phyloP scores from a whole-genome alignment of 78 protist species.

The Dictyostelium firmibasis region DNA sequence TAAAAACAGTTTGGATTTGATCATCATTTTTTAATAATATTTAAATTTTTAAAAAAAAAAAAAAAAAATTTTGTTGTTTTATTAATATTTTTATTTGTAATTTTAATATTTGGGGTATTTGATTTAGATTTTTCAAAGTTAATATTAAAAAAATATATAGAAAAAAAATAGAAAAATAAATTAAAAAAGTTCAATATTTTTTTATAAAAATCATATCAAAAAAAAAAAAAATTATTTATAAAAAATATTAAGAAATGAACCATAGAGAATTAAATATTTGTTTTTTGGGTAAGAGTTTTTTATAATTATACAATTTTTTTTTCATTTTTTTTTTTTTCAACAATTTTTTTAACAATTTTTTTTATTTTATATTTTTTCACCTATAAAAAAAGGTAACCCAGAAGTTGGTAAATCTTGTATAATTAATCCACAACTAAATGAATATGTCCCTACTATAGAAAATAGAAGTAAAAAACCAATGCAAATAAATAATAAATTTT shows the following conservation, averaged over 20 bases:
- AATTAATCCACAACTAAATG: background rate
- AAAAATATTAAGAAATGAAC: background rate
- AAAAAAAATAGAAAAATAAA: background rate
- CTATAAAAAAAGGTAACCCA: too few species aligned
- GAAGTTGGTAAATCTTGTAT: background rate
- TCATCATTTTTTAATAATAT: background rate
- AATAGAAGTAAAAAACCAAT: background rate
- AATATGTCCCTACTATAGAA: background rate
- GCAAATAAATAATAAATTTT: background rate
- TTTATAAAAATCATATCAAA: too few species aligned
- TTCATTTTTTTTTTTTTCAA: too few species aligned
- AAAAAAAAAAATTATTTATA: background rate
- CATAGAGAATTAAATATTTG: background rate
- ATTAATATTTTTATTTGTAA: background rate
- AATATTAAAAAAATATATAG: background rate
- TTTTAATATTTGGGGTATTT: background rate
- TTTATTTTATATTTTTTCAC: too few species aligned
- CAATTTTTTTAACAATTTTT: too few species aligned
- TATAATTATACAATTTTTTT: too few species aligned
- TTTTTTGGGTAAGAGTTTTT: background rate
- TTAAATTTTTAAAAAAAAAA: too few species aligned
- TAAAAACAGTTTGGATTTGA: background rate
- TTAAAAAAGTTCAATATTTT: too few species aligned
- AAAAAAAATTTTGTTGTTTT: too few species aligned
- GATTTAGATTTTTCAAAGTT: slow-evolving; percentile 1